phyloP scores from a whole-genome alignment of 2,329 filamentous ascomycete species.

The Calonectria honghensis region DNA sequence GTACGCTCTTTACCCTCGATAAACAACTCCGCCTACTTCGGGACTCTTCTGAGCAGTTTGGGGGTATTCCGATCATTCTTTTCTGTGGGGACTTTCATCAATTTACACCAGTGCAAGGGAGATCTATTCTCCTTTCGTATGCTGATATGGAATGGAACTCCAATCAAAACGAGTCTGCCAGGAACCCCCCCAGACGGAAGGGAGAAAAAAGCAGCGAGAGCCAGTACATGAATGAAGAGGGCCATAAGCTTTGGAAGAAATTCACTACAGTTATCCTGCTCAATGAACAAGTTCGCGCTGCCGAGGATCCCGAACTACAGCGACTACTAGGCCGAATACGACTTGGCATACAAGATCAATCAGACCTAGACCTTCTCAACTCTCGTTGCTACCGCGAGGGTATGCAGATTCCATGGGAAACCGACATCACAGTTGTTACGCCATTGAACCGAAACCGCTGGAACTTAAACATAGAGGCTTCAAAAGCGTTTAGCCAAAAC shows the following conservation, averaged over 20 bases:
- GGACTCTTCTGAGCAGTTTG: background rate
- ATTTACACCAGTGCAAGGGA: background rate
- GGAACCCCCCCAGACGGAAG: background rate
- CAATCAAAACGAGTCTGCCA: background rate
- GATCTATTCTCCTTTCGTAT: background rate
- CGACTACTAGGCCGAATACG: background rate
- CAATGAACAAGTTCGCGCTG: background rate
- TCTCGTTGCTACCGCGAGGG: background rate
- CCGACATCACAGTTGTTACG: background rate
- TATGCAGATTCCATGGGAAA: background rate
- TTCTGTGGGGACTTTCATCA: constrained; percentile 14
- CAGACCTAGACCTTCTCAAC: constrained; percentile 11
- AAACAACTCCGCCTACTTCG: background rate
- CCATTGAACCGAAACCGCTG: constrained; percentile 6
- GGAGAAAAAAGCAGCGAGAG: background rate
- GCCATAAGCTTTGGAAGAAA: background rate
- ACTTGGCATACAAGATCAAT: background rate
- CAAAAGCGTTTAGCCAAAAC: background rate
- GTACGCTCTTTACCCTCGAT: background rate
- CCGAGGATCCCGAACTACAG: background rate
- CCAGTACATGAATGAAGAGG: background rate
- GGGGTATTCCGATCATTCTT: background rate
- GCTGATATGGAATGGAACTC: background rate
- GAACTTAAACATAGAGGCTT: constrained; percentile 12
- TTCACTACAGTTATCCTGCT: constrained; percentile 13